Percentiles rank a stretch among this genome's conserved stretches.
Conservation (phyloP, 1,139 yeast genomes). For the Hansenula sp. region DNA sequence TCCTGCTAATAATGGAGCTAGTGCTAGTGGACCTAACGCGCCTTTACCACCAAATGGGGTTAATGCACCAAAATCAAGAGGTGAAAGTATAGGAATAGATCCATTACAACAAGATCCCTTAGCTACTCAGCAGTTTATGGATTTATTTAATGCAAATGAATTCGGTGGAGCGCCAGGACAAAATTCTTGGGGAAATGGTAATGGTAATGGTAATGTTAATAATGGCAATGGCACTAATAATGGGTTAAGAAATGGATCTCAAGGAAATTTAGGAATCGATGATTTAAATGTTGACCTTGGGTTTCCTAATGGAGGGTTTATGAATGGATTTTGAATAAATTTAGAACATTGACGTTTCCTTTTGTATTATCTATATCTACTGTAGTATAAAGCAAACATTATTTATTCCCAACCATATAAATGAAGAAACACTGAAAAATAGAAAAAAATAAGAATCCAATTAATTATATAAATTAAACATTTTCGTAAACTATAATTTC, state of each 20-base stretch:
- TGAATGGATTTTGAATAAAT: constrained; percentile 2
- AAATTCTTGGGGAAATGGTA: neutral
- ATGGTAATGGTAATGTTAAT: neutral
- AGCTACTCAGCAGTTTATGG: constrained; percentile 15
- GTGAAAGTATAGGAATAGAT: constrained; percentile 20
- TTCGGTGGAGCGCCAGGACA: neutral
- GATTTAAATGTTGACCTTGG: constrained; percentile 4
- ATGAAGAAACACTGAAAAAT: no score
- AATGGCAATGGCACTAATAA: neutral
- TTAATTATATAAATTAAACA: neutral
- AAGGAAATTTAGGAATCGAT: neutral
- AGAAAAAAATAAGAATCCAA: neutral
- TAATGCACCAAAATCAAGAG: constrained; percentile 8
- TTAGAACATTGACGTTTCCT: no score
- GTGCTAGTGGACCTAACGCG: neutral
- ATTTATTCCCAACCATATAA: no score
- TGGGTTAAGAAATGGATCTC: neutral
- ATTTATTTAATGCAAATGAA: constrained; percentile 18
- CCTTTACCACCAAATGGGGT: constrained; percentile 1
- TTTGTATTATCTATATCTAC: neutral
- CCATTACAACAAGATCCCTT: constrained; percentile 23
- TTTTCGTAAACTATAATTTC: constrained; percentile 8
- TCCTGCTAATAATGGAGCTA: neutral
- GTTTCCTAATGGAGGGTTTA: constrained; percentile 2
- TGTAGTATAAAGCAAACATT: no score